Base-by-base conservation (phyloP, 148 eudicot species). In the Vaccinium darrowii region DNA sequence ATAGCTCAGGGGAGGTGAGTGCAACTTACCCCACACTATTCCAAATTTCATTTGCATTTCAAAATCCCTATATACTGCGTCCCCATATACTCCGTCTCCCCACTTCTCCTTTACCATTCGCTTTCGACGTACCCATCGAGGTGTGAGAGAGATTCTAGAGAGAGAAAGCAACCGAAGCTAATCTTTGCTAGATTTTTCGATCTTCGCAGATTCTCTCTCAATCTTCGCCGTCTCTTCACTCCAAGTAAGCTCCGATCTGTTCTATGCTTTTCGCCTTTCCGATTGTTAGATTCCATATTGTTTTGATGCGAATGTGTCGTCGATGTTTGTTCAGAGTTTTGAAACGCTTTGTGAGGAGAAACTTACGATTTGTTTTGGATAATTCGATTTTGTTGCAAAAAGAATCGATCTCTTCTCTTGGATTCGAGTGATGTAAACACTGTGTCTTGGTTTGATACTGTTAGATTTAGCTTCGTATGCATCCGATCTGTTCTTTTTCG, bases 11-110 rank as follows among this genome's bases (percentile, higher is more conserved):
- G 71, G 33, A 10, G 30, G 5, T 65, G 23, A 65, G 71, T 65
- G 71, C 71, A 65, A 65, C 12, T 23, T 10, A 9, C 3, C 71
- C 43, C 47, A 6, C 30, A 65, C 14, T 53, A 18, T 58, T 25
- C 79, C 25, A 52, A 77, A 82, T 82, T 82, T 82, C 78, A 82
- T 72, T 53, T 82, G 67, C 84, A 82, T 82, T 82, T 82, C 84
- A 72, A 73, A 47, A 27, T 60, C 63, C 78, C 58, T 23, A 50
- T 15, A 52, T 11, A 43, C 23, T n/a, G 27, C 71, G 23, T 65
- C 71, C 14, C 71, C 71, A 9, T 65, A 23, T 65, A 23, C 6
- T 8, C 27, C 14, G 10, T 65, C 33, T 65, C 8, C 74, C 50
- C 13, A 69, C 65, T 19, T 10, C n/a, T 33, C 39, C 27, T 53